Evolutionary conservation across 495 filamentous ascomycete species (phyloP).

Genomic region (Penicillium roqueforti): DNA sequence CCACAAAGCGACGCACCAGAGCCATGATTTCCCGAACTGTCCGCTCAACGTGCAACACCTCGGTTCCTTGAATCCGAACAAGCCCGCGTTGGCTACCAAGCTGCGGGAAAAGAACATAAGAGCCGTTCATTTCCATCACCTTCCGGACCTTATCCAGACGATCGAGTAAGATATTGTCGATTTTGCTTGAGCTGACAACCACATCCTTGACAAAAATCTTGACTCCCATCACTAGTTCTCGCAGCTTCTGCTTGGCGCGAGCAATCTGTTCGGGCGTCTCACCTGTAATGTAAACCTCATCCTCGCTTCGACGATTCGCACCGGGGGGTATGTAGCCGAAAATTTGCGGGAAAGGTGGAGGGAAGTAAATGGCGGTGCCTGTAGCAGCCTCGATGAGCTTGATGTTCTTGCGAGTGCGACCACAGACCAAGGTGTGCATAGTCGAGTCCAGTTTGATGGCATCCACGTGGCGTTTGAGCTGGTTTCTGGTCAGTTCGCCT

Average conservation of each 20-base stretch:
- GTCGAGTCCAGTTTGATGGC: slow-evolving; percentile 77
- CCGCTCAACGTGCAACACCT: slow-evolving; percentile 88
- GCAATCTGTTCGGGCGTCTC: slow-evolving; percentile 74
- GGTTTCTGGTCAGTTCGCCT: slow-evolving; percentile 30
- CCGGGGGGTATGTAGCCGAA: slow-evolving; percentile 83
- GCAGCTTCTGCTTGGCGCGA: slow-evolving; percentile 81
- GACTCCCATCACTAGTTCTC: slow-evolving; percentile 71
- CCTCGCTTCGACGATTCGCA: slow-evolving; percentile 71
- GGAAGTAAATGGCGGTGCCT: slow-evolving; percentile 95
- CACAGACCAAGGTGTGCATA: slow-evolving; percentile 84
- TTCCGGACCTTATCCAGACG: slow-evolving; percentile 94
- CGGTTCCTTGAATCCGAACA: slow-evolving; percentile 85
- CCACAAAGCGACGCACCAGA: slow-evolving; percentile 52
- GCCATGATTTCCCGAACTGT: slow-evolving; percentile 94
- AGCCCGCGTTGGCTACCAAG: slow-evolving; percentile 74
- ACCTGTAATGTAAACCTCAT: slow-evolving; percentile 92
- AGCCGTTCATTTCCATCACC: slow-evolving; percentile 95
- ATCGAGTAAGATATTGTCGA: slow-evolving; percentile 86
- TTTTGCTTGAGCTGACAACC: slow-evolving; percentile 76
- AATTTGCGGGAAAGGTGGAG: slow-evolving; percentile 82
- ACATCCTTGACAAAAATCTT: slow-evolving; percentile 91
- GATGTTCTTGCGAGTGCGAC: slow-evolving; percentile 90
- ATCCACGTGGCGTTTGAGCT: slow-evolving; percentile 86
- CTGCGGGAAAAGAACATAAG: slow-evolving; percentile 83
- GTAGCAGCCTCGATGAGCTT: slow-evolving; percentile 93